Evolutionary conservation across 495 filamentous ascomycete species (phyloP), one percentile per base, ranked within the genome.

Genomic region (Coniosporium apollinis): DNA sequence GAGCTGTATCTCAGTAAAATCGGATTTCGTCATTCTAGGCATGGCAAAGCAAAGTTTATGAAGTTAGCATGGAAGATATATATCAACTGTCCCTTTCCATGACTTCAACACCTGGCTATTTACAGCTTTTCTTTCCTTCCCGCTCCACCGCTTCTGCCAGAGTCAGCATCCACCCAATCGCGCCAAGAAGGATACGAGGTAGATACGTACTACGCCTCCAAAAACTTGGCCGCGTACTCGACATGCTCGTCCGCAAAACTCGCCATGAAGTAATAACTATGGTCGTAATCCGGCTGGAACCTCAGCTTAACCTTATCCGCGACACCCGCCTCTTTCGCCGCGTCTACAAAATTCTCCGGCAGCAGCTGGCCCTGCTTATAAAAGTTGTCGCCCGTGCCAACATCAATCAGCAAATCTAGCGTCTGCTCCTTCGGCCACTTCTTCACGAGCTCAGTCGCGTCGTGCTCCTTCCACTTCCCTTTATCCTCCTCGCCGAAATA

Each of bases 231-330:
- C 37, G 84, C 83, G 24, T 26, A 26, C 36, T 78, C 73, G 34
- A 97, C 66, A 64, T 97, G 89, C 44, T 96, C 86, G 46, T 77
- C 76, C 32, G 79, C 67, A 58, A 97, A 97, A 8, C 65, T 71
- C 19, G 87, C 72, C 62, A 97, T 87, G 48, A 89, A 92, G 57
- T 69, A 94, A 55, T 97, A 97, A 36, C 82, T 91, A 56, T 96
- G 89, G 57, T 97, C 91, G 52, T 97, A 97, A 34, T 73, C 85
- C 51, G 72, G 62, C 60, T 94, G 87, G 64, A 86, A 89, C 48
- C 89, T 65, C 42, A 94, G 52, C 30, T 69, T 68, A 38, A 84
- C 54, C 17, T 77, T 68, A 25, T 72, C 70, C 31, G 62, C 55
- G 28, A 80, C 65, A 0, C 79, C 83, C 5, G 67, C 65, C 43